Percentiles rank a stretch among this genome's conserved stretches.
These are phyloP conservation scores for Eudorina sp. DNA, from an alignment of 139 green algal species.

Conservation along the genomic window DNA sequence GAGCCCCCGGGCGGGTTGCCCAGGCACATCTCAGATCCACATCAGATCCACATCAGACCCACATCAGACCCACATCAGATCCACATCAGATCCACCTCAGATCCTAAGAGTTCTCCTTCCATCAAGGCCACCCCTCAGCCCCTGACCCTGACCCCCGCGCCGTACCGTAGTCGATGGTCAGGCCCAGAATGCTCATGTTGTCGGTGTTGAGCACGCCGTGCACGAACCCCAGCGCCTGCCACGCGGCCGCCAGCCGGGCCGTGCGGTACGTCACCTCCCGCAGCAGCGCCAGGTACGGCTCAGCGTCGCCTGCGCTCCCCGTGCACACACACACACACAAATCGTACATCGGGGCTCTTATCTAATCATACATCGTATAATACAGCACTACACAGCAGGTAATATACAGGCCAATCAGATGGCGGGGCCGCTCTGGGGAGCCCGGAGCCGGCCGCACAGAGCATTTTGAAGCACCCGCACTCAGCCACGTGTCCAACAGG, in stretches of 20 bases:
- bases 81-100: background rate
- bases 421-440: no score
- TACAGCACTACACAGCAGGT: no score
- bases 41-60: no score
- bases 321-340: no score
- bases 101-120: background rate
- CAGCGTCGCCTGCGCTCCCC: slow-evolving; percentile 9
- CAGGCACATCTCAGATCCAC: no score
- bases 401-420: no score
- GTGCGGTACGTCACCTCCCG: slow-evolving; percentile 79
- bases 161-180: slow-evolving; percentile 80
- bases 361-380: no score
- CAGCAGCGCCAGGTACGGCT: slow-evolving; percentile 70
- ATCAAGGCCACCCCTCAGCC: background rate
- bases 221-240: slow-evolving; percentile 91
- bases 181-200: slow-evolving; percentile 93
- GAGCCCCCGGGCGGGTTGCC: no score
- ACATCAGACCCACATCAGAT: background rate
- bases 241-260: slow-evolving; percentile 83
- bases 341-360: no score
- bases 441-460: no score
- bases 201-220: slow-evolving; percentile 98
- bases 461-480: no score
- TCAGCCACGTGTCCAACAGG: no score
- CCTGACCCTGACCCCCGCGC: background rate